Evolutionary conservation across 768 basidiomycete genomes (phyloP).

Genomic region (Termitomyces titanicus): DNA sequence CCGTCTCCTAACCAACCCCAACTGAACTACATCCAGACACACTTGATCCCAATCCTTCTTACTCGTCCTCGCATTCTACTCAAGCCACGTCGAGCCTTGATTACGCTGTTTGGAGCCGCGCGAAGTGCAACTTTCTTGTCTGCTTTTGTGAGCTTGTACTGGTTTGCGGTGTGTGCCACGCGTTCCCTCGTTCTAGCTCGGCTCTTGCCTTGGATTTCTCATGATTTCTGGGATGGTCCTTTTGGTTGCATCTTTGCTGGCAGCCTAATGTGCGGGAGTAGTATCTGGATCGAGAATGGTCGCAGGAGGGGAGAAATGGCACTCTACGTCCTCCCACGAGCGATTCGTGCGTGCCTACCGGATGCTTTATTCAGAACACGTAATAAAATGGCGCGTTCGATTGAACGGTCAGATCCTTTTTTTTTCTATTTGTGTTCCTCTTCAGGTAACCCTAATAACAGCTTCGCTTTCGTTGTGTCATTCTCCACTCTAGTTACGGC

Average conservation of each 20-base stretch:
- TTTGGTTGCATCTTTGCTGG: slow-evolving; percentile 64
- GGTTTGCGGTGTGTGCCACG: slow-evolving; percentile 66
- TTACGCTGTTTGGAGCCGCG: slow-evolving; percentile 45
- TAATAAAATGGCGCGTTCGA: slow-evolving; percentile 32
- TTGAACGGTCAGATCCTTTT: slow-evolving; percentile 49
- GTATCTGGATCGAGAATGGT: slow-evolving; percentile 77
- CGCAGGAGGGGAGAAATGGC: slow-evolving; percentile 75
- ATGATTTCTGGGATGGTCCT: slow-evolving; percentile 80
- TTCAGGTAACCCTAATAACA: slow-evolving; percentile 21
- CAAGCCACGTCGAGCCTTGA: slow-evolving; percentile 34
- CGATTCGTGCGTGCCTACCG: slow-evolving; percentile 61
- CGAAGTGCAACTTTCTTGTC: slow-evolving; percentile 74
- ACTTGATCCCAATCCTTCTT: slow-evolving; percentile 64
- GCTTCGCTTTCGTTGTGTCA: slow-evolving; percentile 58
- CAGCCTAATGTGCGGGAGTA: slow-evolving; percentile 66
- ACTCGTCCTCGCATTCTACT: slow-evolving; percentile 54
- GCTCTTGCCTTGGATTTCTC: slow-evolving; percentile 62
- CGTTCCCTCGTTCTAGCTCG: slow-evolving; percentile 64
- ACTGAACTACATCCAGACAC: slow-evolving; percentile 45
- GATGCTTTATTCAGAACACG: slow-evolving; percentile 46
- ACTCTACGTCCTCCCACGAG: slow-evolving; percentile 72
- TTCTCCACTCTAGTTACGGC: slow-evolving; percentile 64
- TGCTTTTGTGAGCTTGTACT: slow-evolving; percentile 66
- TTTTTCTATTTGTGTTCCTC: background rate
- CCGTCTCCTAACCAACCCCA: background rate